Percentiles rank a stretch among this genome's conserved stretches.
Conservation (phyloP, 2,329 filamentous ascomycete species). For the Podosphaera aphanis region DNA sequence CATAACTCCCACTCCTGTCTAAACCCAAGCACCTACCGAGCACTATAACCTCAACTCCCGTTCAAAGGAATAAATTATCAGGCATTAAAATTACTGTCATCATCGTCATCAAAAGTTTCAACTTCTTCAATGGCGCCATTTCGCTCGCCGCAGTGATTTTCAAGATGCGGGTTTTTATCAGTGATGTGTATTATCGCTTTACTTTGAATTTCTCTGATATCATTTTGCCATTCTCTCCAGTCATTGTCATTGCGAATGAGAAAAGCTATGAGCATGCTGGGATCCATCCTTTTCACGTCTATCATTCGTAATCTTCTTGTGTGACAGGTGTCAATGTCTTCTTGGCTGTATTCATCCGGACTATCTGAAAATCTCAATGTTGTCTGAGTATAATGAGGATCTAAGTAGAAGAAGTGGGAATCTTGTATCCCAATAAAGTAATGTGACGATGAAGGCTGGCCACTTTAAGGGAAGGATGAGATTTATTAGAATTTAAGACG, state of each 20-base stretch:
- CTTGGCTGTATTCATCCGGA: constrained; percentile 33
- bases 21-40: no score
- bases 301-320: constrained; percentile 64
- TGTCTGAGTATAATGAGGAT: constrained; percentile 69
- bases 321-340: constrained; percentile 67
- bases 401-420: constrained; percentile 73
- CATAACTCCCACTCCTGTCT: no score
- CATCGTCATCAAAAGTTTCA: constrained; percentile 60
- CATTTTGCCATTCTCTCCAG: constrained; percentile 59
- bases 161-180: constrained; percentile 37
- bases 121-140: constrained; percentile 67
- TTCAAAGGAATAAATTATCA: neutral
- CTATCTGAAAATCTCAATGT: constrained; percentile 42
- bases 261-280: constrained; percentile 92
- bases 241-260: constrained; percentile 63
- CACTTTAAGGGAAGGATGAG: constrained; percentile 26
- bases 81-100: constrained; percentile 15
- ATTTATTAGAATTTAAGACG: constrained; percentile 1
- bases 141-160: constrained; percentile 31
- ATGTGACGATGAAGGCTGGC: constrained; percentile 61
- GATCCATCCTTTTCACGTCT: constrained; percentile 81
- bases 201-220: constrained; percentile 51
- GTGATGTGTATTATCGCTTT: constrained; percentile 74
- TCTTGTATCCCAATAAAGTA: constrained; percentile 55
- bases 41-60: no score